A percentile compares a stretch with the other conserved stretches of the same genome.
phyloP scores from a whole-genome alignment of 768 basidiomycete genomes.

The Leucosporidium scottii region DNA sequence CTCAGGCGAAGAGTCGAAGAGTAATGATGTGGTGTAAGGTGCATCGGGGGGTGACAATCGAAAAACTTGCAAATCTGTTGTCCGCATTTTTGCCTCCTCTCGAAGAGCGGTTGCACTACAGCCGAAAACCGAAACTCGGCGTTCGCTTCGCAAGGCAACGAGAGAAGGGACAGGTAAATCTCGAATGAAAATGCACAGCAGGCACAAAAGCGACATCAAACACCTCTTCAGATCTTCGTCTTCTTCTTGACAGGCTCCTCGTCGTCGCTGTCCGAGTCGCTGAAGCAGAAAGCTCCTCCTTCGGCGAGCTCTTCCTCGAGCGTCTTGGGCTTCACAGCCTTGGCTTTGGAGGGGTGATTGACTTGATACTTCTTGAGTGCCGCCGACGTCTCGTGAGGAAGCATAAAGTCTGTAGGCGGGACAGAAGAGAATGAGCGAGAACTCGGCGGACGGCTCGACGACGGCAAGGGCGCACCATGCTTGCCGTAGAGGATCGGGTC shows the following conservation, averaged over 20 bases:
- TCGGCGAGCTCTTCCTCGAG: constrained; percentile 10
- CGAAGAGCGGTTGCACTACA: no score
- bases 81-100: no score
- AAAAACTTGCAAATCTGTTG: no score
- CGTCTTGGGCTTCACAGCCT: constrained; percentile 19
- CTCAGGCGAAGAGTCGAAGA: no score
- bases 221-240: not conserved
- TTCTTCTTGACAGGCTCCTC: constrained; percentile 6
- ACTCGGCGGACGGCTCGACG: not conserved
- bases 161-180: no score
- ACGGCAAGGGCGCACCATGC: not conserved
- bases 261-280: constrained; percentile 5
- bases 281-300: not conserved
- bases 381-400: constrained; percentile 13
- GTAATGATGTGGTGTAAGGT: no score
- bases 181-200: no score
- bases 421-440: no score
- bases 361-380: not conserved
- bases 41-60: no score
- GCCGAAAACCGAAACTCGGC: no score
- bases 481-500: constrained; percentile 7
- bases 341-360: constrained; percentile 1
- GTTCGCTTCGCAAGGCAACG: no score
- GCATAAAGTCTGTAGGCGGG: constrained; percentile 25
- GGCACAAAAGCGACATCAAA: no score